Conservation (phyloP, 257 asterid species). For the Solanum tarijense region DNA sequence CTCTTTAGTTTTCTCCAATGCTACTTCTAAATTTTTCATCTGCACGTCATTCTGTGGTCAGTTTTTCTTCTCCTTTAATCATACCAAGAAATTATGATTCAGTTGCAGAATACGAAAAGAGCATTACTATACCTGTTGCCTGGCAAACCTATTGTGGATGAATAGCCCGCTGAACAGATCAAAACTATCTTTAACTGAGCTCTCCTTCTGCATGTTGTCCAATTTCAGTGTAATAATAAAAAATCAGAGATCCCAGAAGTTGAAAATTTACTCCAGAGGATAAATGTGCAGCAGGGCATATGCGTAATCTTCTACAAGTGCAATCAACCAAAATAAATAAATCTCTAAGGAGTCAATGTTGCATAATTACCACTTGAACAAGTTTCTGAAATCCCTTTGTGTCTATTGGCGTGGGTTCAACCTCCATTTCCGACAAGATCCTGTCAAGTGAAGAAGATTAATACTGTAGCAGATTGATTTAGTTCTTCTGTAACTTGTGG, state of each 20-base stretch:
- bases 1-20: constrained; percentile 46
- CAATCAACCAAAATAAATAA: background rate
- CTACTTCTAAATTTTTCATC: constrained; percentile 53
- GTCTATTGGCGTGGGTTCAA: constrained; percentile 67
- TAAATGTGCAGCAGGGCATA: background rate
- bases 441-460: constrained; percentile 24
- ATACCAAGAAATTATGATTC: background rate
- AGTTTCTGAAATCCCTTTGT: constrained; percentile 88
- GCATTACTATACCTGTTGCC: constrained; percentile 14
- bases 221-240: background rate
- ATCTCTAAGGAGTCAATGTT: background rate
- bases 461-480: background rate
- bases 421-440: constrained; percentile 60
- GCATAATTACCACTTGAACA: constrained; percentile 58
- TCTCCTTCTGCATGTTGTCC: constrained; percentile 58
- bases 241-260: background rate
- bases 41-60: constrained; percentile 12
- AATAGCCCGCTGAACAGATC: constrained; percentile 76
- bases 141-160: constrained; percentile 66
- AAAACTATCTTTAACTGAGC: constrained; percentile 51
- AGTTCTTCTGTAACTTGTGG: background rate
- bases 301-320: background rate
- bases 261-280: background rate
- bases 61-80: background rate
- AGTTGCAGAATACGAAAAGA: background rate